Base-by-base conservation (phyloP, 1,284 basidiomycete species). In the Ceraceosorus guamensis region DNA sequence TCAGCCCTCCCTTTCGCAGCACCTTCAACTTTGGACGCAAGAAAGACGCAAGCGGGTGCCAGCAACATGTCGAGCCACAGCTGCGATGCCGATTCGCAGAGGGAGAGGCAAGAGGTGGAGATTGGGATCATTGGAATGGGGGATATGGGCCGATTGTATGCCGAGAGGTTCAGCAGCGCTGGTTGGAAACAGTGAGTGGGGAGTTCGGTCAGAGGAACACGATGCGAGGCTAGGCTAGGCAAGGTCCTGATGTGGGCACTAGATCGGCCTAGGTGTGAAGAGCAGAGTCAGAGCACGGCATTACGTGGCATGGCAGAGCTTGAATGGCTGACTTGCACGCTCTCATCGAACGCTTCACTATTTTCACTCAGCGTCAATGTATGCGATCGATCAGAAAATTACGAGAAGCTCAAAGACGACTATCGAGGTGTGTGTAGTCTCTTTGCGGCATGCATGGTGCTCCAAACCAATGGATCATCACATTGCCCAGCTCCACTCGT, bases 91-190 rank as follows among this genome's bases (percentile, higher is more conserved):
- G n/a, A n/a, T n/a, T n/a, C n/a, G n/a, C n/a, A n/a, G n/a, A n/a
- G n/a, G n/a, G n/a, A n/a, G n/a, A n/a, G n/a, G n/a, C n/a, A n/a
- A n/a, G n/a, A n/a, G n/a, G n/a, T 77, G 52, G 60, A 72, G 53
- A 66, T 78, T 49, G 78, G 78, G 33, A 71, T 79, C 63, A 79
- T 79, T 47, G 78, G 78, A 6, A 79, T 78, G 76, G 78, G 76
- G 35, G 76, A 91, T 60, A 98, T 97, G 93, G 93, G 93, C 4
- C 81, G 81, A 66, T 88, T 98, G 87, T 98, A 97, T 76, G 91
- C 91, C 0, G 82, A 82, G 41, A 78, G 81, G 44, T 80, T 97
- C 37, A 83, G 84, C 6, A 80, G 81, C 7, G 89, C 86, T 2
- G 91, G 91, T 0, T 90, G 86, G 79, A 87, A 85, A 53, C 57